Percentiles rank a stretch among this genome's conserved stretches.
Evolutionary conservation across 805 yeast genomes (phyloP).

Genomic region (Kodamaea hsintzibuensis): DNA sequence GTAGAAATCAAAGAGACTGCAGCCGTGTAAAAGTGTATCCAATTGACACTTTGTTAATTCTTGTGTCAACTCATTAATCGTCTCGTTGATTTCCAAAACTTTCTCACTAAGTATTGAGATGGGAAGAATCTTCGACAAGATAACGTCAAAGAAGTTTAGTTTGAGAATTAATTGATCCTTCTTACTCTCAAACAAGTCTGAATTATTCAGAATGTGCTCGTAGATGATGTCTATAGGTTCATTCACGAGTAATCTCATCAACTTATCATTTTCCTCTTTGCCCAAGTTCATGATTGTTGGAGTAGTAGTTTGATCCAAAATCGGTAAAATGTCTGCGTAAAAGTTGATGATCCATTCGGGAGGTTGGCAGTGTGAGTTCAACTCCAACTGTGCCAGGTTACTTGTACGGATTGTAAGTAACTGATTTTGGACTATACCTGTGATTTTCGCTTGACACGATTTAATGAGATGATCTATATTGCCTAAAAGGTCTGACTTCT

Average conservation of each 20-base stretch:
- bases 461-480: constrained; percentile 26
- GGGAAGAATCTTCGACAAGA: constrained; percentile 54
- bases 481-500: constrained; percentile 20
- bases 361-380: constrained; percentile 61
- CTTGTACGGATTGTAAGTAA: constrained; percentile 34
- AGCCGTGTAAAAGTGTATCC: constrained; percentile 47
- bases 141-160: constrained; percentile 61
- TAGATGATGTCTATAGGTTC: constrained; percentile 45
- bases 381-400: constrained; percentile 41
- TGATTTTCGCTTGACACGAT: constrained; percentile 28
- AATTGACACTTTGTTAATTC: constrained; percentile 48
- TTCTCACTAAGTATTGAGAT: constrained; percentile 39
- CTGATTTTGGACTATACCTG: constrained; percentile 26
- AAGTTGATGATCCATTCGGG: constrained; percentile 84
- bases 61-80: constrained; percentile 34
- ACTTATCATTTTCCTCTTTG: constrained; percentile 31
- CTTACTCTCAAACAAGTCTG: constrained; percentile 26
- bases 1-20: constrained; percentile 58
- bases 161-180: constrained; percentile 45
- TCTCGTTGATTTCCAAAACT: constrained; percentile 34
- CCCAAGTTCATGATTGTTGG: constrained; percentile 45
- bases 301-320: constrained; percentile 47
- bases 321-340: constrained; percentile 56
- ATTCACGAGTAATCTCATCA: constrained; percentile 46
- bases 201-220: constrained; percentile 29